phyloP scores from a whole-genome alignment of 139 green algal species.

The Penium margaritaceum region DNA sequence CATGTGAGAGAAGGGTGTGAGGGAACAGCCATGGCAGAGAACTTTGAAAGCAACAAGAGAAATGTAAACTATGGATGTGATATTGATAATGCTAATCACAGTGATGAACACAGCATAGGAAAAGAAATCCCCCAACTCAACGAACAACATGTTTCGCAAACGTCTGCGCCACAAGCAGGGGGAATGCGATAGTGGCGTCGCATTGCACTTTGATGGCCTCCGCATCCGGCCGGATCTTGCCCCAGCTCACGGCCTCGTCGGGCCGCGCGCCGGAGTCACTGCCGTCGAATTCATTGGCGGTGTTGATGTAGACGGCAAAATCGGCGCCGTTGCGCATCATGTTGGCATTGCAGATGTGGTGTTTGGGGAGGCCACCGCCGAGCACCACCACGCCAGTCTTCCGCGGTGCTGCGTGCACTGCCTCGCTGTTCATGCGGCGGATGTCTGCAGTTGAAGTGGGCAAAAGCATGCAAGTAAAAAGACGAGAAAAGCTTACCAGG shows the following conservation, averaged over 20 bases:
- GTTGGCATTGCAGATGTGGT: slow-evolving; percentile 98
- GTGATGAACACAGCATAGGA: too few species aligned
- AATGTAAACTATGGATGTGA: too few species aligned
- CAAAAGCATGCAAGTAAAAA: not conserved
- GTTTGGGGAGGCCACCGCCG: slow-evolving; percentile 89
- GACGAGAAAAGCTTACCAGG: not conserved
- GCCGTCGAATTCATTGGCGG: slow-evolving; percentile 86
- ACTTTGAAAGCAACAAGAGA: too few species aligned
- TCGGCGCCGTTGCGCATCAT: slow-evolving; percentile 96
- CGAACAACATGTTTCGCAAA: too few species aligned
- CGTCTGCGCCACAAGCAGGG: slow-evolving; percentile 85
- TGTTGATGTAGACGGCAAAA: slow-evolving; percentile 62
- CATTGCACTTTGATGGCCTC: slow-evolving; percentile 71
- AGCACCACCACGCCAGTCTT: slow-evolving; percentile 80
- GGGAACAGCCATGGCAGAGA: too few species aligned
- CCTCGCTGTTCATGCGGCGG: slow-evolving; percentile 82
- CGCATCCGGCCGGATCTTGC: slow-evolving; percentile 86
- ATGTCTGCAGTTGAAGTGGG: slow-evolving; percentile 55
- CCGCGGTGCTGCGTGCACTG: slow-evolving; percentile 44
- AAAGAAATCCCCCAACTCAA: too few species aligned
- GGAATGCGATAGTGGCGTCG: slow-evolving; percentile 89
- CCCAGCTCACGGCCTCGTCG: slow-evolving; percentile 93
- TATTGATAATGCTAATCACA: too few species aligned
- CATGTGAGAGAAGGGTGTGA: too few species aligned
- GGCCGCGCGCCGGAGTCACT: slow-evolving; percentile 80